These are phyloP conservation scores for Elsinoe necatrix DNA, from an alignment of 2,329 filamentous ascomycete genomes.

Conservation along the genomic window DNA sequence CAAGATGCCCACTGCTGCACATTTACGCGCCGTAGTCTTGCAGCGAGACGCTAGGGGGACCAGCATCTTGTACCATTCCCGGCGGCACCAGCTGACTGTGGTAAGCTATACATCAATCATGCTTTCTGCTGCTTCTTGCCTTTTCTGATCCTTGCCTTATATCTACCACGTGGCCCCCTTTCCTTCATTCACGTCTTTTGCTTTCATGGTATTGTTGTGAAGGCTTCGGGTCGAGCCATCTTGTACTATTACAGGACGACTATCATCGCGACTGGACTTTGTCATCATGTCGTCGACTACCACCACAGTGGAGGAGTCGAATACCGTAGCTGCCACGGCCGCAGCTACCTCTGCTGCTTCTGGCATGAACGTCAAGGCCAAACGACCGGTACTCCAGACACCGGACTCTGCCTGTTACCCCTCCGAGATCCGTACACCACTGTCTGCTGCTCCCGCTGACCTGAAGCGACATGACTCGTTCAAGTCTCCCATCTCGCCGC, in stretches of 20 bases:
- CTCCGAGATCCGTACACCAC: conserved; percentile 53
- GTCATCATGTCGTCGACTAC: conserved; percentile 16
- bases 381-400: conserved; percentile 41
- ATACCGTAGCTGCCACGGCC: conserved; percentile 25
- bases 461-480: conserved; percentile 61
- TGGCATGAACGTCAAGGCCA: conserved; percentile 28
- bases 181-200: conserved; percentile 7
- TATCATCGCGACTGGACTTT: neutral
- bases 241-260: conserved; percentile 2
- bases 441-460: conserved; percentile 51
- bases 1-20: conserved; percentile 4
- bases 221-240: conserved; percentile 1
- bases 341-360: conserved; percentile 30
- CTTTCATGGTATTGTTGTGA: conserved; percentile 13
- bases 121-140: conserved; percentile 6
- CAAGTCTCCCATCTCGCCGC: conserved; percentile 70
- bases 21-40: conserved; percentile 14
- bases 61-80: conserved; percentile 3
- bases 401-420: conserved; percentile 54
- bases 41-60: conserved; percentile 1
- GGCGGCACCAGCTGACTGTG: conserved; percentile 9
- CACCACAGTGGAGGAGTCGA: neutral
- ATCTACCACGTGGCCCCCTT: neutral
- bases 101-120: conserved; percentile 14
- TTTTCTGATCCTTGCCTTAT: neutral